These are phyloP conservation scores for Microcos paniculata DNA, from an alignment of 345 rosid species.

Conservation along the genomic window DNA sequence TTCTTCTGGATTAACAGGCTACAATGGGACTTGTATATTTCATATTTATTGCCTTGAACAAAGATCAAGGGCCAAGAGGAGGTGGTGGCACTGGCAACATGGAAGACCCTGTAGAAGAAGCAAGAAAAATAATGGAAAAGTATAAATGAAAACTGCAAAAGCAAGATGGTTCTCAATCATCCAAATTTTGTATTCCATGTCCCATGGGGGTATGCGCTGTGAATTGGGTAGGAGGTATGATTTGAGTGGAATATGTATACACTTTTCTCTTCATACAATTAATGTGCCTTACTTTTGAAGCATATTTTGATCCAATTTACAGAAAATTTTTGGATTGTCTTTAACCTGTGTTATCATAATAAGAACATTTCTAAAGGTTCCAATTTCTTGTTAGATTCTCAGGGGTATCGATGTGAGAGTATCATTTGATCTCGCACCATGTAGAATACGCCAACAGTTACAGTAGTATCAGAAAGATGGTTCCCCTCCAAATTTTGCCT, in stretches of 20 bases:
- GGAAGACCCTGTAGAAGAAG: conserved; percentile 68
- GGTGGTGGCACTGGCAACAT: conserved; percentile 34
- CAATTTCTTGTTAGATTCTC: no score
- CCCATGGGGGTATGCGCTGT: background rate
- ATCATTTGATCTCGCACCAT: background rate
- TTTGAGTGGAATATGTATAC: background rate
- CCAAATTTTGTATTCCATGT: background rate
- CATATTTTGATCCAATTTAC: background rate
- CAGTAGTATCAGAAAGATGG: no score
- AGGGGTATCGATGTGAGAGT: no score
- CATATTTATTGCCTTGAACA: conserved; percentile 77
- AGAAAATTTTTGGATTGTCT: background rate
- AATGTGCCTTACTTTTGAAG: background rate
- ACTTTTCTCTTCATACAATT: background rate
- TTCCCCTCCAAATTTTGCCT: no score
- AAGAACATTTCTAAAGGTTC: no score
- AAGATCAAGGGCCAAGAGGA: conserved; percentile 58
- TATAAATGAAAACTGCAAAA: conserved; percentile 50
- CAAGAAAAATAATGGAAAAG: conserved; percentile 90
- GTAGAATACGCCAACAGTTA: no score
- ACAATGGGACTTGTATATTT: conserved; percentile 93
- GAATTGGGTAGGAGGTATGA: background rate
- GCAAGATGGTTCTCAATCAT: background rate
- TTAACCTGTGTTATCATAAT: background rate
- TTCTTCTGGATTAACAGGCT: conserved; percentile 48